Evolutionary conservation across 2,329 filamentous ascomycete genomes (phyloP).

Genomic region (Anisogramma anomala): DNA sequence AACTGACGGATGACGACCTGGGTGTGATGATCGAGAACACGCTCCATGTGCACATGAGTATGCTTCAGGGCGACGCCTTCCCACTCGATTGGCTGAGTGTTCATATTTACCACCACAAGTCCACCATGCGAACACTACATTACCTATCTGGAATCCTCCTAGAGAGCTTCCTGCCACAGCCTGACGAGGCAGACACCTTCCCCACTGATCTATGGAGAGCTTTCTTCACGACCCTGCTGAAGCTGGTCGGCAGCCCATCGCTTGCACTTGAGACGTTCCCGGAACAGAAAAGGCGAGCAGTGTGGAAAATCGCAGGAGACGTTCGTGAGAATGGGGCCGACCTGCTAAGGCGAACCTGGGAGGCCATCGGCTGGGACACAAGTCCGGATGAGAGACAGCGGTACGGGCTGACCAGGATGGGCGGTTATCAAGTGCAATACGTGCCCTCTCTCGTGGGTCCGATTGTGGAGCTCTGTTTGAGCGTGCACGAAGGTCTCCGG

Average conservation of each 20-base stretch:
- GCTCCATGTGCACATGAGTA: conserved; percentile 77
- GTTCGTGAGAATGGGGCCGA: conserved; percentile 86
- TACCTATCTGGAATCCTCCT: conserved; percentile 69
- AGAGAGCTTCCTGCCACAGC: conserved; percentile 74
- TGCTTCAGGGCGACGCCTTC: conserved; percentile 81
- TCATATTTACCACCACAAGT: conserved; percentile 85
- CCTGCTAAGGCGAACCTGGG: conserved; percentile 75
- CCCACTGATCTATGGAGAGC: conserved; percentile 89
- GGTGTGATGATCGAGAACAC: conserved; percentile 65
- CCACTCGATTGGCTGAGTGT: conserved; percentile 84
- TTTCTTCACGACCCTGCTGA: conserved; percentile 82
- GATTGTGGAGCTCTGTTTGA: conserved; percentile 87
- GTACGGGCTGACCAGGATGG: conserved; percentile 74
- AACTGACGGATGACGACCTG: conserved; percentile 63
- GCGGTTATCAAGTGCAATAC: conserved; percentile 96
- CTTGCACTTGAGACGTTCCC: conserved; percentile 91
- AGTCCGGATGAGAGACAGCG: conserved; percentile 63
- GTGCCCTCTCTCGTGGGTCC: conserved; percentile 84
- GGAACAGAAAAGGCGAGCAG: conserved; percentile 87
- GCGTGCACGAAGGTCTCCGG: conserved; percentile 83
- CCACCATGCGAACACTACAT: conserved; percentile 74
- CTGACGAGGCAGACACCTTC: conserved; percentile 84
- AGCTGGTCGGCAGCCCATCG: conserved; percentile 77
- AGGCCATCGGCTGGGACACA: conserved; percentile 93
- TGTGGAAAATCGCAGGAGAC: conserved; percentile 98